phyloP scores from a whole-genome alignment of 2,329 filamentous ascomycete species.

The Curvularia sp. region DNA sequence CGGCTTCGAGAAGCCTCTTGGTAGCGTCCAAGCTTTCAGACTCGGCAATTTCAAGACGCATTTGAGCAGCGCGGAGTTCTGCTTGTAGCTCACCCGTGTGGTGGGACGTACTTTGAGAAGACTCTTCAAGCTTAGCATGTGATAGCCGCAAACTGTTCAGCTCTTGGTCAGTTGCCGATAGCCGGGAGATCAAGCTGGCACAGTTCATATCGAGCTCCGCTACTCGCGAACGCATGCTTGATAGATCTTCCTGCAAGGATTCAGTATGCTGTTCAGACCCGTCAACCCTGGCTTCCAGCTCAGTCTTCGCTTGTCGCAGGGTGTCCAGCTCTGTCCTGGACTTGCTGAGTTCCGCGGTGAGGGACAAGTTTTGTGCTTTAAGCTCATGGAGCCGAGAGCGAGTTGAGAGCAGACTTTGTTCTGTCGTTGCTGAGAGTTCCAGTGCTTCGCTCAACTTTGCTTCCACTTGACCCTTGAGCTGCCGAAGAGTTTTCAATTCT shows the following conservation, averaged over 20 bases:
- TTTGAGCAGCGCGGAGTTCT: conserved; percentile 28
- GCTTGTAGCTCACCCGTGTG: conserved; percentile 26
- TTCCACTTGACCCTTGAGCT: conserved; percentile 24
- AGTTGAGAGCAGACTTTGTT: conserved; percentile 21
- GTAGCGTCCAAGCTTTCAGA: conserved; percentile 31
- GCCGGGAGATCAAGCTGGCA: conserved; percentile 26
- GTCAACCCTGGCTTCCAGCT: conserved; percentile 22
- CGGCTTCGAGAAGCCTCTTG: conserved; percentile 30
- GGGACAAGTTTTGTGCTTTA: conserved; percentile 16
- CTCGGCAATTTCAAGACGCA: conserved; percentile 35
- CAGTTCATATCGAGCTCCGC: conserved; percentile 29
- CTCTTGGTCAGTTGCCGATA: conserved; percentile 25
- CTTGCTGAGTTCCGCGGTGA: conserved; percentile 8
- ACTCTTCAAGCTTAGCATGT: conserved; percentile 23
- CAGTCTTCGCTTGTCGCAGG: conserved; percentile 23
- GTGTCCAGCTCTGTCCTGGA: conserved; percentile 17
- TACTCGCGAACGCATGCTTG: conserved; percentile 24
- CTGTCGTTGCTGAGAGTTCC: conserved; percentile 1
- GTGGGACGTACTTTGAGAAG: conserved; percentile 7
- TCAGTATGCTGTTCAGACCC: conserved; percentile 13
- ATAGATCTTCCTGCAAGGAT: conserved; percentile 28
- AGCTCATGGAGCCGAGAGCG: conserved; percentile 18
- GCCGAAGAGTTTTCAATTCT: conserved; percentile 26
- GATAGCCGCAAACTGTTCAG: conserved; percentile 20
- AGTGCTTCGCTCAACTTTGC: conserved; percentile 16